A percentile compares a stretch with the other conserved stretches of the same genome.
Conservation (phyloP, 2,329 filamentous ascomycete species). For the Alternaria triticimaculans region DNA sequence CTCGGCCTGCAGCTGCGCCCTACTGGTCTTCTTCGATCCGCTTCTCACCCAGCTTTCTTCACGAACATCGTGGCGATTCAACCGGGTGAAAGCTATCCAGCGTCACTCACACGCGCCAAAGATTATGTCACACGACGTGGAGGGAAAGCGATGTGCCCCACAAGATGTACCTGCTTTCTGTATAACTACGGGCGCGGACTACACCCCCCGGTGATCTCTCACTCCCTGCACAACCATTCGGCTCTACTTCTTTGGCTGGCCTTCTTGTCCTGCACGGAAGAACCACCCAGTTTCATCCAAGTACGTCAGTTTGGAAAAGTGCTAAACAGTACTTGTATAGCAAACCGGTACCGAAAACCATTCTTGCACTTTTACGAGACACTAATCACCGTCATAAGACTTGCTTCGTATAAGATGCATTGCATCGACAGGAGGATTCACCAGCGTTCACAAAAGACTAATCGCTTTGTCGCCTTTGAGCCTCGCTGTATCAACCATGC, state of each 20-base stretch:
- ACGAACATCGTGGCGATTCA: background rate
- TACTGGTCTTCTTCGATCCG: background rate
- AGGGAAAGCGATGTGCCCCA: background rate
- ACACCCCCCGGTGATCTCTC: background rate
- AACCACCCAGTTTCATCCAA: background rate
- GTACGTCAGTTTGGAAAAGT: background rate
- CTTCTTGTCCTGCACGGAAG: background rate
- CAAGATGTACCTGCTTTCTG: background rate
- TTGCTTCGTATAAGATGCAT: background rate
- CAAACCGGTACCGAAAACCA: background rate
- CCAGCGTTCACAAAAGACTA: background rate
- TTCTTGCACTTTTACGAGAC: background rate
- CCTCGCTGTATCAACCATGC: background rate
- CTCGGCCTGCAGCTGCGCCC: background rate
- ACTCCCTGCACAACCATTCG: background rate
- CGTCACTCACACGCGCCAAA: background rate
- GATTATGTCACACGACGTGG: background rate
- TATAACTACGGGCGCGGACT: background rate
- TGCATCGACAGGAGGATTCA: background rate
- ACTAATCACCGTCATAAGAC: background rate
- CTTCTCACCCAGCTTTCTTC: background rate
- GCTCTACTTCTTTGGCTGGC: background rate
- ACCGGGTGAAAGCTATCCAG: background rate
- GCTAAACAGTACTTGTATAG: background rate
- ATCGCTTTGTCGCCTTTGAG: background rate